Conservation (phyloP, 2,329 filamentous ascomycete species). For the Pestalotiopsis sp. region DNA sequence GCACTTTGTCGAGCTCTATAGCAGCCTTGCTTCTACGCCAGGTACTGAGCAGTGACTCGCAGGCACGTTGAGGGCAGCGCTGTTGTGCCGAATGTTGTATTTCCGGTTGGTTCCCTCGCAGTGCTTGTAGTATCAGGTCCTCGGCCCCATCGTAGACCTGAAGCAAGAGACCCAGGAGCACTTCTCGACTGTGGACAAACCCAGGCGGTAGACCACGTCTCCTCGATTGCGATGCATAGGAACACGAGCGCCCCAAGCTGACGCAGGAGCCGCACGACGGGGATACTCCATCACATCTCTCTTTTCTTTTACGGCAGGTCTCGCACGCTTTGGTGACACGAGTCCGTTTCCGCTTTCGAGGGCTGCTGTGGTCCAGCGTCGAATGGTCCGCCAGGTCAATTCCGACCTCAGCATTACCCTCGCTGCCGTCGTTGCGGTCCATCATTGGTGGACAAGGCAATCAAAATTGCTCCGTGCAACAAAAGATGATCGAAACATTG, state of each 20-base stretch:
- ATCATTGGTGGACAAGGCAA: background rate
- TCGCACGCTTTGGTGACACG: background rate
- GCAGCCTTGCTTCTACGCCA: background rate
- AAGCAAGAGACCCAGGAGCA: slow-evolving; percentile 1
- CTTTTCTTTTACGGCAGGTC: background rate
- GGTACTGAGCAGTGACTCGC: background rate
- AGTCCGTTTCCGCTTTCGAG: background rate
- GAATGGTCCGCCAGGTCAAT: background rate
- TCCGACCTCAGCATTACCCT: background rate
- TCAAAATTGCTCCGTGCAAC: background rate
- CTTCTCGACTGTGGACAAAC: background rate
- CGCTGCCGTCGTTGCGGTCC: background rate
- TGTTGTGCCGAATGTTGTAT: background rate
- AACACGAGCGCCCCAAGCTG: background rate
- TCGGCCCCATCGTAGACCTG: background rate
- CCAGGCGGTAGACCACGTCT: slow-evolving; percentile 6
- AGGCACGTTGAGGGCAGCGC: background rate
- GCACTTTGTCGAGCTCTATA: background rate
- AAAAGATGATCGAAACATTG: too few relatives aligned
- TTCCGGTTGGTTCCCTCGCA: background rate
- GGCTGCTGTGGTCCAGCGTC: background rate
- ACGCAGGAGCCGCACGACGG: background rate
- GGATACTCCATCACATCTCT: background rate
- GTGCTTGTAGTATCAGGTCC: background rate
- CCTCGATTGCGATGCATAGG: background rate